phyloP scores from a whole-genome alignment of 495 filamentous ascomycete genomes.

The Neurospora tetraspora region DNA sequence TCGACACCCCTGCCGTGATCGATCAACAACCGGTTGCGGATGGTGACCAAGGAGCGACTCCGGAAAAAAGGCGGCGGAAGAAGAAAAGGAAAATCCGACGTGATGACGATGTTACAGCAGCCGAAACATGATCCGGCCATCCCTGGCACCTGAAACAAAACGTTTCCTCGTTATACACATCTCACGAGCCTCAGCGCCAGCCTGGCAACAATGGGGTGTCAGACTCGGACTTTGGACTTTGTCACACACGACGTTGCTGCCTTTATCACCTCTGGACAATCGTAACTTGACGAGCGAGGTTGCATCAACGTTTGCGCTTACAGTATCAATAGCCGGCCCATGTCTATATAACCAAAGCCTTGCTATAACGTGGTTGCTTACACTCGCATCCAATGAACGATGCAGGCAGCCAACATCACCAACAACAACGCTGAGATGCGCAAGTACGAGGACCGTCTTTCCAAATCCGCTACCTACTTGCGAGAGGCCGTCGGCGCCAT shows the following conservation, averaged over 20 bases:
- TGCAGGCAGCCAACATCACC: slow-evolving; percentile 19
- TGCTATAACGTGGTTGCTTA: background rate
- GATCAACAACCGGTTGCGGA: background rate
- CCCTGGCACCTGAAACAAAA: background rate
- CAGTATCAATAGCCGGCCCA: background rate
- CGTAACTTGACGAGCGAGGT: background rate
- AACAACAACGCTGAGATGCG: slow-evolving; percentile 18
- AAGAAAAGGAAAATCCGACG: background rate
- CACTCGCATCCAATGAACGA: slow-evolving; percentile 34
- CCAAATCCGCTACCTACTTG: slow-evolving; percentile 23
- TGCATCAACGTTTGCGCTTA: background rate
- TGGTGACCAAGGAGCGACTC: background rate
- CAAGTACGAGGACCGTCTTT: slow-evolving; percentile 30
- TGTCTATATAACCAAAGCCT: background rate
- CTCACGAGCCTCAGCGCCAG: background rate
- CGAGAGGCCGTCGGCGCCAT: slow-evolving; percentile 38
- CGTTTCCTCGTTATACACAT: background rate
- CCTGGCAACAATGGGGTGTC: background rate
- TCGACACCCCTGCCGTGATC: background rate
- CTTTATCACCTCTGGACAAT: background rate
- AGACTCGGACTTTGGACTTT: background rate
- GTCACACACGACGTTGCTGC: background rate
- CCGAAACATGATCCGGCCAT: background rate
- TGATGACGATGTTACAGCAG: background rate
- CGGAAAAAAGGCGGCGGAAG: background rate